Evolutionary conservation across 768 basidiomycete species (phyloP).

Genomic region (Boletus speciosus): DNA sequence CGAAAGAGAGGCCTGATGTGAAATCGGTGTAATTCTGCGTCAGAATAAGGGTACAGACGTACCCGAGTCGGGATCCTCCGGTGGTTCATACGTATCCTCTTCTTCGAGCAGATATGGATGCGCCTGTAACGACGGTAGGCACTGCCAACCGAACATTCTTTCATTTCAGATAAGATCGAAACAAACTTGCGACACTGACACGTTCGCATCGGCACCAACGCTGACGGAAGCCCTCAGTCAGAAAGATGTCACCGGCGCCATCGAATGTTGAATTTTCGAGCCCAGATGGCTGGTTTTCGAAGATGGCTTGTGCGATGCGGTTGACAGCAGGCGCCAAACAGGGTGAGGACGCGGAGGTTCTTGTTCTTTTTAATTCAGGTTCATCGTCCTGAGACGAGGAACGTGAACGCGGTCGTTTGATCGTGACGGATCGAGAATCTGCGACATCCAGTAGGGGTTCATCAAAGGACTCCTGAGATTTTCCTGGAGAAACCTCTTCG

Average conservation of each 20-base stretch:
- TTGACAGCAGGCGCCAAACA: conserved; percentile 61
- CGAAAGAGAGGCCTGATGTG: conserved; percentile 63
- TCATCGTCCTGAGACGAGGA: conserved; percentile 26
- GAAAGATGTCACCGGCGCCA: conserved; percentile 71
- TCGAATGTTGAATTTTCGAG: conserved; percentile 26
- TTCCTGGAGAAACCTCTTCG: conserved; percentile 25
- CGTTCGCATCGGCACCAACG: conserved; percentile 75
- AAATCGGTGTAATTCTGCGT: background rate
- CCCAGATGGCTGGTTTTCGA: conserved; percentile 22
- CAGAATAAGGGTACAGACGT: background rate
- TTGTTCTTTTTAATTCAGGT: conserved; percentile 42
- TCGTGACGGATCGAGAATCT: conserved; percentile 14
- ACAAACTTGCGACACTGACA: conserved; percentile 35
- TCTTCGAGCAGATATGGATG: conserved; percentile 66
- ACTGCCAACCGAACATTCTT: conserved; percentile 40
- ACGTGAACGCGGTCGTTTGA: conserved; percentile 46
- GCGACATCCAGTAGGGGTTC: conserved; percentile 26
- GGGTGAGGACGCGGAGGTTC: conserved; percentile 33
- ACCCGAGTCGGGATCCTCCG: conserved; percentile 85
- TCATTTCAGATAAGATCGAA: background rate
- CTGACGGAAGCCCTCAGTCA: conserved; percentile 67
- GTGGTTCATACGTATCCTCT: conserved; percentile 83
- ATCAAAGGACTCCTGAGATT: background rate
- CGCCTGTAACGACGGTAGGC: conserved; percentile 50
- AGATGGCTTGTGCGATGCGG: conserved; percentile 43